Evolutionary conservation across 768 basidiomycete species (phyloP).

Genomic region (Lyophyllum atratum): DNA sequence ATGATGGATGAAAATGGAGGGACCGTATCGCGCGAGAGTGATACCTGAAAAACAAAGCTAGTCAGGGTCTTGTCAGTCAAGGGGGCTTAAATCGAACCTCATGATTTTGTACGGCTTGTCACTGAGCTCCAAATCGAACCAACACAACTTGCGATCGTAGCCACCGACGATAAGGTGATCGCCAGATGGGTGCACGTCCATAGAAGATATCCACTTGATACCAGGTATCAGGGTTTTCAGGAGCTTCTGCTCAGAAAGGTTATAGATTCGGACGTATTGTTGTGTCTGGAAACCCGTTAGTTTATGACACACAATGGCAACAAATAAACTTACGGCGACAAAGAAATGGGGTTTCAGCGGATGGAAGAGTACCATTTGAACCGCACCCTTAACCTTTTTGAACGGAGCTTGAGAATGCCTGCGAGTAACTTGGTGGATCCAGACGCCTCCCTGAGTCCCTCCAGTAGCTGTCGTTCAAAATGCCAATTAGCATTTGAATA

Average conservation of each 20-base stretch:
- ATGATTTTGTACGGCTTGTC: slow-evolving; percentile 97
- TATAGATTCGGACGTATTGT: slow-evolving; percentile 94
- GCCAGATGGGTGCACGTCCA: slow-evolving; percentile 95
- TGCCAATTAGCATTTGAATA: slow-evolving; percentile 14
- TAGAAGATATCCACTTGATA: slow-evolving; percentile 94
- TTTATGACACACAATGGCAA: slow-evolving; percentile 11
- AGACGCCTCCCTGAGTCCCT: slow-evolving; percentile 80
- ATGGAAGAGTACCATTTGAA: slow-evolving; percentile 94
- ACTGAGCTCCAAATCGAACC: slow-evolving; percentile 98
- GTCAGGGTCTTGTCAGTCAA: slow-evolving; percentile 11
- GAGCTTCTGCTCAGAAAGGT: slow-evolving; percentile 90
- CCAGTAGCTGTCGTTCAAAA: slow-evolving; percentile 48
- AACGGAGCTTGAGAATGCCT: slow-evolving; percentile 98
- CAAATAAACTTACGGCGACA: slow-evolving; percentile 73
- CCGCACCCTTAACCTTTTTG: slow-evolving; percentile 88
- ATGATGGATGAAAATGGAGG: slow-evolving; percentile 89
- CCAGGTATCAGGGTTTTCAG: slow-evolving; percentile 95
- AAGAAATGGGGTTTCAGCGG: slow-evolving; percentile 95
- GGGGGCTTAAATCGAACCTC: slow-evolving; percentile 51
- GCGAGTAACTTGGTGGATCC: slow-evolving; percentile 94
- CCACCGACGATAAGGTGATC: slow-evolving; percentile 97
- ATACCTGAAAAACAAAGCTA: slow-evolving; percentile 55
- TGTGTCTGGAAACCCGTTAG: slow-evolving; percentile 67
- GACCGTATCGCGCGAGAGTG: slow-evolving; percentile 93
- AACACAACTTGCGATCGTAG: slow-evolving; percentile 96